Conservation (phyloP, 2,329 filamentous ascomycete species). For the Nectriaceae sp. region DNA sequence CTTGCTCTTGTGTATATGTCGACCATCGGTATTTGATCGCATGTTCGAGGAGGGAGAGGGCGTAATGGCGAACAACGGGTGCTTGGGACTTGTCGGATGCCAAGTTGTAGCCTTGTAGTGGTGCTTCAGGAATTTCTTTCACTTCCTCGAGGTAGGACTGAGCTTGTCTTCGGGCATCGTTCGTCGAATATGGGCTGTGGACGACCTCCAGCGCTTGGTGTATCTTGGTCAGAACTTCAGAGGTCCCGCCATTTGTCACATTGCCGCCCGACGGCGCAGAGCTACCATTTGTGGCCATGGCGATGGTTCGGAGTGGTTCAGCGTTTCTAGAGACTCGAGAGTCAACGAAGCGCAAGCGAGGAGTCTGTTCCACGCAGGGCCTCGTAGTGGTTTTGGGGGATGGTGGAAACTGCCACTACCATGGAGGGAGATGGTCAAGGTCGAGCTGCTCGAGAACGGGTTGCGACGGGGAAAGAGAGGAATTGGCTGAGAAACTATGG, state of each 20-base stretch:
- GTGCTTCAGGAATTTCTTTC: constrained; percentile 77
- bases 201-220: constrained; percentile 85
- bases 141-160: constrained; percentile 83
- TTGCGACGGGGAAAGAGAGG: constrained; percentile 3
- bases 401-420: constrained; percentile 17
- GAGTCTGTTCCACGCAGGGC: constrained; percentile 21
- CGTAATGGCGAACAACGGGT: constrained; percentile 87
- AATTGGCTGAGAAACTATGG: neutral
- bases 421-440: constrained; percentile 14
- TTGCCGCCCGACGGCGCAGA: constrained; percentile 31
- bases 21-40: constrained; percentile 84
- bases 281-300: constrained; percentile 42
- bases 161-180: constrained; percentile 79
- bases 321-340: constrained; percentile 9
- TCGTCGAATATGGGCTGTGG: constrained; percentile 78
- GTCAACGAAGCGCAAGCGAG: constrained; percentile 16
- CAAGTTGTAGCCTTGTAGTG: constrained; percentile 81
- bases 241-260: constrained; percentile 39
- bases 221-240: constrained; percentile 64
- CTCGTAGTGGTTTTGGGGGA: constrained; percentile 15
- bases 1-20: constrained; percentile 69
- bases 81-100: constrained; percentile 75
- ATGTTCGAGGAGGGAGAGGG: constrained; percentile 87
- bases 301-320: constrained; percentile 4
- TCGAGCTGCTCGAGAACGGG: constrained; percentile 3